Percentiles rank a stretch among this genome's conserved stretches.
These are phyloP conservation scores for Chloris gayana DNA, from an alignment of 176 grass and related monocot species.

Conservation along the genomic window DNA sequence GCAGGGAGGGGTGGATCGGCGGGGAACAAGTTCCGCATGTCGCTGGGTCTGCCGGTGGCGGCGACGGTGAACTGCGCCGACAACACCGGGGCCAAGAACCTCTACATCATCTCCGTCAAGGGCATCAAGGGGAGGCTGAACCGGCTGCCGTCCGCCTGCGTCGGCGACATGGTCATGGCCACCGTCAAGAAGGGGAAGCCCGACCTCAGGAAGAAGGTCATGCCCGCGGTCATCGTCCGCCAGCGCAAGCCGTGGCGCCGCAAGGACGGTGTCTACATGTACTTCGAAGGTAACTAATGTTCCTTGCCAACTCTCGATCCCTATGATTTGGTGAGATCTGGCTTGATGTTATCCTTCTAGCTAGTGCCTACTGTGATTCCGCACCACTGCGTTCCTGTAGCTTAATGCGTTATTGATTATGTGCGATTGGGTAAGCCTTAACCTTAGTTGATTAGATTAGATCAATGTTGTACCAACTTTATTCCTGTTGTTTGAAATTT, in stretches of 20 bases:
- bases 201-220: conserved; percentile 59
- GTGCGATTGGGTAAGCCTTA: too few species aligned
- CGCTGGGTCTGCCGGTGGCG: conserved; percentile 50
- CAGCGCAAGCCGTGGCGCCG: conserved; percentile 56
- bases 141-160: conserved; percentile 51
- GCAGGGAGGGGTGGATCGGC: conserved; percentile 50
- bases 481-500: neutral
- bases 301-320: neutral
- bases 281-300: conserved; percentile 49
- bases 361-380: neutral
- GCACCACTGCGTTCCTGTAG: neutral
- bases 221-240: conserved; percentile 57
- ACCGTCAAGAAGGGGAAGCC: conserved; percentile 61
- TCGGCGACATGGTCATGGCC: conserved; percentile 64
- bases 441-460: too few species aligned
- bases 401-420: neutral
- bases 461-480: too few species aligned
- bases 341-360: neutral
- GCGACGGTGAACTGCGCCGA: conserved; percentile 58
- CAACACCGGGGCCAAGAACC: conserved; percentile 58
- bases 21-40: conserved; percentile 62
- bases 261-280: conserved; percentile 60
- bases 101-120: conserved; percentile 61
- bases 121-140: conserved; percentile 59
- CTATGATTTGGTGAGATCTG: neutral